Percentiles rank a stretch among this genome's conserved stretches.
These are phyloP conservation scores for Rutstroemia sydowiana DNA, from an alignment of 2,329 filamentous ascomycete genomes.

Conservation along the genomic window DNA sequence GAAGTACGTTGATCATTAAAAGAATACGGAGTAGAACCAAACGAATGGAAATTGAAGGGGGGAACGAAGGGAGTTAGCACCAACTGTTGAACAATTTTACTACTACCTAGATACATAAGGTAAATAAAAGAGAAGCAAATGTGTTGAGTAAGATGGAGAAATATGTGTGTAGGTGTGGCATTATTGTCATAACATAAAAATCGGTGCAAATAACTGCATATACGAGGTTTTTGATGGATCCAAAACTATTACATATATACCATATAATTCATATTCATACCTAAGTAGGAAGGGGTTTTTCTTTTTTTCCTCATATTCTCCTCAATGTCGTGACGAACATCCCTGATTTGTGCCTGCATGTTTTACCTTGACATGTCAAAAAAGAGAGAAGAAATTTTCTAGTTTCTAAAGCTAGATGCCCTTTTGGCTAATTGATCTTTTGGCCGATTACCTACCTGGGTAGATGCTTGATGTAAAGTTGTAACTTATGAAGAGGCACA, in stretches of 20 bases:
- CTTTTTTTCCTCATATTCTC: not conserved
- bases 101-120: not conserved
- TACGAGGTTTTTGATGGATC: not conserved
- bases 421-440: too few species aligned
- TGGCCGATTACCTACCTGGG: not conserved
- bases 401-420: not conserved
- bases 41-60: not conserved
- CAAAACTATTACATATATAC: not conserved
- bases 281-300: too few species aligned
- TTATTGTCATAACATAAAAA: not conserved
- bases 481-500: too few species aligned
- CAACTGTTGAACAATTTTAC: not conserved
- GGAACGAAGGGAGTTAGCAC: not conserved
- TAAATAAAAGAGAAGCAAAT: not conserved
- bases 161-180: not conserved
- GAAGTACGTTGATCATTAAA: too few species aligned
- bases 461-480: not conserved
- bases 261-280: not conserved
- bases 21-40: not conserved
- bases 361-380: not conserved
- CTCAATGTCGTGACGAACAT: not conserved
- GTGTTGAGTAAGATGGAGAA: not conserved
- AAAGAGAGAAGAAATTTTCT: not conserved
- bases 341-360: constrained; percentile 5
- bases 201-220: not conserved